Evolutionary conservation across 371 early-diverging fungal genomes (phyloP), one percentile per base, ranked within the genome.

Genomic region (Blakeslea trispora): DNA sequence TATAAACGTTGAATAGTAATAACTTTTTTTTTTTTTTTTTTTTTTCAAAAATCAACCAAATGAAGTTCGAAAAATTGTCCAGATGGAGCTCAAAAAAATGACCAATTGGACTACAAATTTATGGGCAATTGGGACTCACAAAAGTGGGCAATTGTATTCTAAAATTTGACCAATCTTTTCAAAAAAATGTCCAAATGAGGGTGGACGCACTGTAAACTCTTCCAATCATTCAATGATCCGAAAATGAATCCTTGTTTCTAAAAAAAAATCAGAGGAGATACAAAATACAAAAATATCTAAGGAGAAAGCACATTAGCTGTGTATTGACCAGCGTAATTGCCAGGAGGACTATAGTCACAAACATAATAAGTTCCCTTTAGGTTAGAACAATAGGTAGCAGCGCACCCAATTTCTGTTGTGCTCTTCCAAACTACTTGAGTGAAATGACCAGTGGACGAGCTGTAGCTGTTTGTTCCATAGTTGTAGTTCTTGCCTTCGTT

Each of bases 351-450:
- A 47, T 77, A 77, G 28, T 71, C 48, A 66, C 77, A 77, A 46
- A 72, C 68, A 61, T 77, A 77, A 44, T 68, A 62, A 35, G 54
- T 49, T 31, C 52, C 57, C 13, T 31, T 23, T 32, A 55, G 41
- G 19, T 64, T 63, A n/a, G 64, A 60, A 61, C 77, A 76, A 45
- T 45, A 40, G 22, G 57, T 65, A 62, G 63, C 57, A 57, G 66
- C 77, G 40, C 77, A 74, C 1, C 77, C 75, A 14, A 77, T 51
- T 10, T 68, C 42, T 43, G 58, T 74, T n/a, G 75, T 74, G 28
- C 41, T 37, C 53, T 68, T 69, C 74, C 77, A 77, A 11, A 74
- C 72, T 3, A 77, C 55, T 57, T 75, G 74, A n/a, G 75, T 72
- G 55, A 72, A 75, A 46, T 75, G 76, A 9, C 69, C 72, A 18